Evolutionary conservation across 2,329 filamentous ascomycete species (phyloP), one percentile per base, ranked within the genome.

Genomic region (Pseudocercospora cruenta): DNA sequence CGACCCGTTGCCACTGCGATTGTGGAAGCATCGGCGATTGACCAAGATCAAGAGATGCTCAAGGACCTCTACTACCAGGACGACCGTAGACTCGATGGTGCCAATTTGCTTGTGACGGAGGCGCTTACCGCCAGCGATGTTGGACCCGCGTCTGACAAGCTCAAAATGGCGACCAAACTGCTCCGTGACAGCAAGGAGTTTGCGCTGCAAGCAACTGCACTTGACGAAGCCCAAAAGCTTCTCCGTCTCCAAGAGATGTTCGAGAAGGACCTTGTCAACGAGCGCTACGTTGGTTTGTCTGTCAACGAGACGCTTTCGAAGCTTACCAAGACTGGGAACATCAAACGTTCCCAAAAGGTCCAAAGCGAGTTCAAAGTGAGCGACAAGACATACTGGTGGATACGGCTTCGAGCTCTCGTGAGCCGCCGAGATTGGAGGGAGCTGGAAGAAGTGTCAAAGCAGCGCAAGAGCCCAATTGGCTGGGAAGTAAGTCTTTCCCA

Each of bases 41-140:
- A 92, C 59, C 91, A 96, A 73, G 93, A 96, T 73, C 85, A 87
- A 0, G 88, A 91, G 62, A 80, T 99, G 22, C 87, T 99, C 26
- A 99, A 98, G 75, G 95, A 98, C 76, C 83, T 99, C 3, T 99
- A 95, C 81, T 99, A 99, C 77, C 95, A 98, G 80, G 95, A 98
- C 74, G 95, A 99, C 77, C 88, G 94, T 4, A 88, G 94, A 3
- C 83, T 93, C 4, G 95, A 98, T 70, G 93, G 95, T 2, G 91
- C 94, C 0, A 91, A 93, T 65, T 88, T 99, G 1, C 91, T 98
- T 66, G 83, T 99, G 14, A 88, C 88, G 21, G 94, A 99, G 79
- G 92, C 94, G 0, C 83, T 99, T 7, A 81, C 85, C 4, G 91
- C 95, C 75, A 85, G 88, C 0, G 88, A 91, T 68, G 83, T 88